Evolutionary conservation across 495 filamentous ascomycete species (phyloP).

Genomic region (Neurospora sp.): DNA sequence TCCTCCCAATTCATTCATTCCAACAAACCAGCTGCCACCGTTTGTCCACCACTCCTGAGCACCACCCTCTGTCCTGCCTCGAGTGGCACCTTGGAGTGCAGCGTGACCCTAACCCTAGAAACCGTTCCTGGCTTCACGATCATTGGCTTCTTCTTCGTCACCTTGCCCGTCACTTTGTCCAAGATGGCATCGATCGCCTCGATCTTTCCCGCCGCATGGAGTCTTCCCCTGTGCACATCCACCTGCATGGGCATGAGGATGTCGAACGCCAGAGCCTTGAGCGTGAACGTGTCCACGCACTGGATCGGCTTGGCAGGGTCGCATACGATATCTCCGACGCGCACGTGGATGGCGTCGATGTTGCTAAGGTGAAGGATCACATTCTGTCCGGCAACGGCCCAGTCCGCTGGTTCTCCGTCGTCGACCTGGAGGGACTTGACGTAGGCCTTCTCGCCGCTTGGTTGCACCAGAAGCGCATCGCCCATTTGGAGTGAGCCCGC

Average conservation of each 20-base stretch:
- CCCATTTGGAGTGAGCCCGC: slow-evolving; percentile 75
- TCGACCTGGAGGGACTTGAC: slow-evolving; percentile 73
- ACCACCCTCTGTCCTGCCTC: slow-evolving; percentile 71
- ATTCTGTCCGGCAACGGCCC: slow-evolving; percentile 95
- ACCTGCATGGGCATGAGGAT: slow-evolving; percentile 78
- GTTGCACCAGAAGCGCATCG: slow-evolving; percentile 69
- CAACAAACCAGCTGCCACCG: slow-evolving; percentile 76
- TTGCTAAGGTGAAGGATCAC: slow-evolving; percentile 72
- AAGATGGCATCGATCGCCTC: slow-evolving; percentile 56
- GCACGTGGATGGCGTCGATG: slow-evolving; percentile 74
- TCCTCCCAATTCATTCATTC: slow-evolving; percentile 35
- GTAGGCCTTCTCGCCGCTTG: slow-evolving; percentile 64
- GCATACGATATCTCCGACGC: slow-evolving; percentile 77
- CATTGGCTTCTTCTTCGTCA: slow-evolving; percentile 74
- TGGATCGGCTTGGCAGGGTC: slow-evolving; percentile 54
- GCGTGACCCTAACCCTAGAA: slow-evolving; percentile 55
- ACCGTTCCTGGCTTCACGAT: slow-evolving; percentile 65
- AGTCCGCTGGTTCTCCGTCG: slow-evolving; percentile 54
- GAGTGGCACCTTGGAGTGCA: slow-evolving; percentile 67
- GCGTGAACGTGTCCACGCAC: slow-evolving; percentile 58
- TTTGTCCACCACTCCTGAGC: slow-evolving; percentile 68
- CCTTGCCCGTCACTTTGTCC: slow-evolving; percentile 61
- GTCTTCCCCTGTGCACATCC: slow-evolving; percentile 75
- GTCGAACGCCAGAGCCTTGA: slow-evolving; percentile 84
- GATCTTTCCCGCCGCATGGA: slow-evolving; percentile 71